phyloP scores from a whole-genome alignment of 129 eudicot species.

The Rutidosis leptorrhynchoides region DNA sequence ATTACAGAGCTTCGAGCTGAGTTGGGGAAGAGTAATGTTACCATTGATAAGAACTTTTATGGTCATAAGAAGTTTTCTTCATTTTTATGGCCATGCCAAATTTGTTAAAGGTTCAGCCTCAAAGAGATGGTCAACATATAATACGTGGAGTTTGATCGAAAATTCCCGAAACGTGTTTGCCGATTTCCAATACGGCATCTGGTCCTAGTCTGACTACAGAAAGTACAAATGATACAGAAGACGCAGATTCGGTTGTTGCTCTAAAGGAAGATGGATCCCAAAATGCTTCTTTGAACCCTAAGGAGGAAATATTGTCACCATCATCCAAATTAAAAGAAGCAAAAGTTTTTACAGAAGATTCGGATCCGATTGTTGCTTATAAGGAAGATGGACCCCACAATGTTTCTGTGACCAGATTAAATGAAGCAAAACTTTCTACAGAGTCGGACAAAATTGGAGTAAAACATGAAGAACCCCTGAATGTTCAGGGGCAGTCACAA shows the following conservation, averaged over 20 bases:
- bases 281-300: no score
- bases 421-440: slow-evolving; percentile 29
- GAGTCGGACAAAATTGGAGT: no score
- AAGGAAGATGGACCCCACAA: slow-evolving; percentile 31
- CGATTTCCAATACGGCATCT: slow-evolving; percentile 1
- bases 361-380: slow-evolving; percentile 11
- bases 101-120: slow-evolving; percentile 46
- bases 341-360: no score
- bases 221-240: slow-evolving; percentile 2
- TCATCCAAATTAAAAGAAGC: no score
- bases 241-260: no score
- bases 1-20: slow-evolving; percentile 54
- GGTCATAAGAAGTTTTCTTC: slow-evolving; percentile 71
- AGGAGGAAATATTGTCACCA: no score
- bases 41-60: slow-evolving; percentile 54
- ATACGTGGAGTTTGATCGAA: slow-evolving; percentile 40
- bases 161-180: slow-evolving; percentile 23
- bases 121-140: slow-evolving; percentile 38
- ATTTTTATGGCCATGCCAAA: slow-evolving; percentile 69
- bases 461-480: slow-evolving; percentile 27
- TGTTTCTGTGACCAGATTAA: slow-evolving; percentile 19
- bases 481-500: slow-evolving; percentile 26
- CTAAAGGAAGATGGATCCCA: no score
- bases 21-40: slow-evolving; percentile 43
- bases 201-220: slow-evolving; percentile 23